phyloP scores from a whole-genome alignment of 2,329 filamentous ascomycete species.

The Sphaerulina populicola region DNA sequence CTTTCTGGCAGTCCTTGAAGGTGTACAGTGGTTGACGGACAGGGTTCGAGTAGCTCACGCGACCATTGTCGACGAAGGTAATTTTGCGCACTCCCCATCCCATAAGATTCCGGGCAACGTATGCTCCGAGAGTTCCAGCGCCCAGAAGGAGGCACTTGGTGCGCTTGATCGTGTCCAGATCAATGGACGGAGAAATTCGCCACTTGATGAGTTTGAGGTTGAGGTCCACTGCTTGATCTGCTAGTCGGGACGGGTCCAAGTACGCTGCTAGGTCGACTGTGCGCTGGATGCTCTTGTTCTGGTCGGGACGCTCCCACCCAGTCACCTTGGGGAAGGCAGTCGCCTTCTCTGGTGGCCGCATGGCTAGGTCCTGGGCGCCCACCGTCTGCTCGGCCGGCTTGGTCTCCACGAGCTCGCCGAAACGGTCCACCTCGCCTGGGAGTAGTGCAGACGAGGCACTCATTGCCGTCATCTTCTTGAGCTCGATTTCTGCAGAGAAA shows the following conservation, averaged over 20 bases:
- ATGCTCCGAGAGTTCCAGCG: conserved; percentile 85
- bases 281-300: conserved; percentile 68
- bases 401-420: conserved; percentile 27
- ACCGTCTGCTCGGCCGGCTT: conserved; percentile 10
- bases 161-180: conserved; percentile 80
- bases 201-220: conserved; percentile 99
- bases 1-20: conserved; percentile 79
- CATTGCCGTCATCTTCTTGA: conserved; percentile 23
- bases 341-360: conserved; percentile 34
- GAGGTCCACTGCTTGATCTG: conserved; percentile 88
- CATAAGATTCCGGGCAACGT: conserved; percentile 84
- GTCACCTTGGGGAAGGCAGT: conserved; percentile 65
- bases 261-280: conserved; percentile 80
- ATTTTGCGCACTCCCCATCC: conserved; percentile 95
- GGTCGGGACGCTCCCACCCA: conserved; percentile 82
- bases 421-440: conserved; percentile 28
- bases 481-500: conserved; percentile 19
- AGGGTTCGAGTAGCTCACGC: conserved; percentile 91
- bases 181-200: conserved; percentile 80
- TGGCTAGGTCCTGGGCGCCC: conserved; percentile 10
- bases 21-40: conserved; percentile 88
- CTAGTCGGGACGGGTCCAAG: conserved; percentile 80
- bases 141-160: conserved; percentile 86
- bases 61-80: conserved; percentile 89
- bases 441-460: conserved; percentile 24